A percentile compares a stretch with the other conserved stretches of the same genome.
These are phyloP conservation scores for Mortierella sp. DNA, from an alignment of 371 early-diverging fungal genomes.

Conservation along the genomic window DNA sequence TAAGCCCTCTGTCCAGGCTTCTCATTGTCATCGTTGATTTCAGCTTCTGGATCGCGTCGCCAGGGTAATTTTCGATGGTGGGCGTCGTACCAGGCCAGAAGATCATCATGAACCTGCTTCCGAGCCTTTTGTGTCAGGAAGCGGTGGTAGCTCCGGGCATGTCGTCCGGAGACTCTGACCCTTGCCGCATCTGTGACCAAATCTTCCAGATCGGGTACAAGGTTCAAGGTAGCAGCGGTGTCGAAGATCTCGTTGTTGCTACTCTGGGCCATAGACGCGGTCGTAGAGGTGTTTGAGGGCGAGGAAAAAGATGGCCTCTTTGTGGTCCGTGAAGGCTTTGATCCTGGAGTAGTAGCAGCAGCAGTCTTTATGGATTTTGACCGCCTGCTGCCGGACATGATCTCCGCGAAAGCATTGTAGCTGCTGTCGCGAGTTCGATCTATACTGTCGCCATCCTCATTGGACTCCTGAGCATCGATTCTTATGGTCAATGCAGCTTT, in stretches of 20 bases:
- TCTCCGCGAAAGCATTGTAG: slow-evolving; percentile 21
- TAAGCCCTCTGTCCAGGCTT: slow-evolving; percentile 71
- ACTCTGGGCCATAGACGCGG: too few relatives aligned
- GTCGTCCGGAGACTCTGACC: slow-evolving; percentile 21
- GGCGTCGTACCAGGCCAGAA: slow-evolving; percentile 76
- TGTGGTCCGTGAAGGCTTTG: background rate
- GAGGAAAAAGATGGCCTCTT: background rate
- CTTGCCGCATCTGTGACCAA: slow-evolving; percentile 32
- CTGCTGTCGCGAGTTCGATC: background rate
- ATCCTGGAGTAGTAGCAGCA: background rate
- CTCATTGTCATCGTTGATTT: background rate
- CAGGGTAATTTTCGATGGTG: slow-evolving; percentile 79
- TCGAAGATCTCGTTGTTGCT: background rate
- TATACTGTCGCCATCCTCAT: background rate
- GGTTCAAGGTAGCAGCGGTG: background rate
- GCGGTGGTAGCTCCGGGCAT: slow-evolving; percentile 27
- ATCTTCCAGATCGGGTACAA: slow-evolving; percentile 42
- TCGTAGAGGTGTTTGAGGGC: too few relatives aligned
- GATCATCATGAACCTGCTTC: slow-evolving; percentile 55
- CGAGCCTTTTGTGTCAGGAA: slow-evolving; percentile 36
- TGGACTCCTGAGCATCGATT: slow-evolving; percentile 19
- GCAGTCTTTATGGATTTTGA: background rate
- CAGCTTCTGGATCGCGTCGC: slow-evolving; percentile 59
- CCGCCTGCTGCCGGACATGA: slow-evolving; percentile 20
- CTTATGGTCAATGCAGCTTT: slow-evolving; percentile 44